A percentile compares a stretch with the other conserved stretches of the same genome.
phyloP scores from a whole-genome alignment of 75 land plant species.

The Sequoia sempervirens region DNA sequence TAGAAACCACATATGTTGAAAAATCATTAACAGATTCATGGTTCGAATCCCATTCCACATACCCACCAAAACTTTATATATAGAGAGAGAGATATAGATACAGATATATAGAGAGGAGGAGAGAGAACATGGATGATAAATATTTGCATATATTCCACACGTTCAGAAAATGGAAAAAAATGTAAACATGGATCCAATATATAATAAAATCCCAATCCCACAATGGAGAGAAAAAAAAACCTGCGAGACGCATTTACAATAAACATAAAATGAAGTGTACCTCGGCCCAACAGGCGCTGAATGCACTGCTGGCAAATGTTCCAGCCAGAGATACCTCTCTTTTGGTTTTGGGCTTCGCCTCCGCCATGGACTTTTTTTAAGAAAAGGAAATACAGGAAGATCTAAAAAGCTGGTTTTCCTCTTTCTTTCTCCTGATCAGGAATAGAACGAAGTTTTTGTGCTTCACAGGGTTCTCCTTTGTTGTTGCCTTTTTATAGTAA shows the following conservation, averaged over 20 bases:
- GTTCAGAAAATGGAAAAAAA: background rate
- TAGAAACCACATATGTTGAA: background rate
- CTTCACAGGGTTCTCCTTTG: background rate
- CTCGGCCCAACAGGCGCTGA: slow-evolving; percentile 97
- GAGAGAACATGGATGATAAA: too few species aligned
- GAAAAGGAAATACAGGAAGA: background rate
- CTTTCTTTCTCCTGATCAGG: too few species aligned
- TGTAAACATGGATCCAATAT: background rate
- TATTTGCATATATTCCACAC: background rate
- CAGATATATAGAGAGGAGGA: too few species aligned
- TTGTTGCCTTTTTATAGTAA: background rate
- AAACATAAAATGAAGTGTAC: slow-evolving; percentile 25
- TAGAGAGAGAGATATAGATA: too few species aligned
- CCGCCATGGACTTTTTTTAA: slow-evolving; percentile 4
- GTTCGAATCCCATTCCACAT: background rate
- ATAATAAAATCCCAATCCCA: background rate
- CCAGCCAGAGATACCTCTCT: slow-evolving; percentile 66
- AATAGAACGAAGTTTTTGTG: background rate
- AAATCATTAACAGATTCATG: background rate
- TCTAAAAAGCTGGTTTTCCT: background rate
- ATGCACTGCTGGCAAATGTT: slow-evolving; percentile 86
- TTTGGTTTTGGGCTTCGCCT: slow-evolving; percentile 23
- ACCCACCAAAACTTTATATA: too few species aligned
- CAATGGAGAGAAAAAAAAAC: background rate
- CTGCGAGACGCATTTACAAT: background rate